Conservation (phyloP, 31 red algal species). For the Porphyra umbilicalis region DNA sequence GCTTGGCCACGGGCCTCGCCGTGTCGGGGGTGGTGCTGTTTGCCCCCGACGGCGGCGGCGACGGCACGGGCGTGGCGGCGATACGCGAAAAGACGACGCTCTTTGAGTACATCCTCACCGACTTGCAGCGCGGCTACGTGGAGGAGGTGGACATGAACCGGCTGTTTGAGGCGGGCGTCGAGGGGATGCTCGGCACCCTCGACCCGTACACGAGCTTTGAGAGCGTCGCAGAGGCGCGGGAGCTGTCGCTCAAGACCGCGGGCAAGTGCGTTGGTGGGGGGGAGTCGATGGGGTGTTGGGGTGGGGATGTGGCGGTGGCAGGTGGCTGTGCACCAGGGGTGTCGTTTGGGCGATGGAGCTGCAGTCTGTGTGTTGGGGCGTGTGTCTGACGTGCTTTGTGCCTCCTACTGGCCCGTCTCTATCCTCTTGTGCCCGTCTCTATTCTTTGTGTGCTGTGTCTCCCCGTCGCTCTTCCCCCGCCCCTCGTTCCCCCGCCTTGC, state of each 20-base stretch:
- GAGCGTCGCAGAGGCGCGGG: conserved; percentile 64
- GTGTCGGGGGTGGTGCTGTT: conserved; percentile 27
- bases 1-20: conserved; percentile 30
- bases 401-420: background rate
- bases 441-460: background rate
- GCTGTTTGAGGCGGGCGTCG: conserved; percentile 95
- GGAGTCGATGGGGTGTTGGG: background rate
- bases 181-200: conserved; percentile 85
- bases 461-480: background rate
- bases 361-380: background rate
- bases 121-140: conserved; percentile 81
- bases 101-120: conserved; percentile 88
- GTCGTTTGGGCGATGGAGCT: too few species aligned
- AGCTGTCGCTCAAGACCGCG: conserved; percentile 83
- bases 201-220: conserved; percentile 99
- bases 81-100: conserved; percentile 82
- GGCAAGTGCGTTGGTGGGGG: conserved; percentile 44
- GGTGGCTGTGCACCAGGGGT: too few species aligned
- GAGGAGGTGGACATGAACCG: conserved; percentile 84
- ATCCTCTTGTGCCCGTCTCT: background rate
- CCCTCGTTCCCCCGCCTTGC: background rate
- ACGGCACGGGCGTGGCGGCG: conserved; percentile 2
- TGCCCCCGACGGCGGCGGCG: conserved; percentile 8
- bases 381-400: background rate
- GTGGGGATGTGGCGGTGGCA: background rate